A percentile compares a stretch with the other conserved stretches of the same genome.
Conservation (phyloP, 495 filamentous ascomycete species). For the Penicillium robsamsonii region DNA sequence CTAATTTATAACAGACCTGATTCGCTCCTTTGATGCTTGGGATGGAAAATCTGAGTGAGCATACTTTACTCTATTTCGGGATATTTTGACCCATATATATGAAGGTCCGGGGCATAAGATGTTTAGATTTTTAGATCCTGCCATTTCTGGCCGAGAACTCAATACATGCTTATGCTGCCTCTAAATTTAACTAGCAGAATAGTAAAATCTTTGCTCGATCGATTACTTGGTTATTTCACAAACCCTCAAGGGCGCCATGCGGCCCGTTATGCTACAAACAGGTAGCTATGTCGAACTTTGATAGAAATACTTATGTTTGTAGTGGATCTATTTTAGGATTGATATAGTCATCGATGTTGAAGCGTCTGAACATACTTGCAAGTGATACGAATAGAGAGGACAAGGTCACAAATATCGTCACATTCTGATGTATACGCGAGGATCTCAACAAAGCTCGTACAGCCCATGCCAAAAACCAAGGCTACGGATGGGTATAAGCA, state of each 20-base stretch:
- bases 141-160: too few relatives aligned
- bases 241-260: too few relatives aligned
- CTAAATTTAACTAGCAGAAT: not conserved
- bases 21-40: constrained; percentile 41
- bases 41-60: constrained; percentile 21
- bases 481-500: constrained; percentile 19
- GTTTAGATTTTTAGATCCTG: too few relatives aligned
- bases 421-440: not conserved
- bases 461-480: not conserved
- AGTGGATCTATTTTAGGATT: not conserved
- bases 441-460: not conserved
- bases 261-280: not conserved
- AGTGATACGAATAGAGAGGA: not conserved
- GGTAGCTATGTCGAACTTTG: not conserved
- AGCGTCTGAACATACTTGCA: not conserved
- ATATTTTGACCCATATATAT: not conserved
- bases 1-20: constrained; percentile 33
- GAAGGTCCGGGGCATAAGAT: not conserved
- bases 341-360: not conserved
- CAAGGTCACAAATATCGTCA: not conserved
- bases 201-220: not conserved
- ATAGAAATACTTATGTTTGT: too few relatives aligned
- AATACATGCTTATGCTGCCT: not conserved
- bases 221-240: not conserved
- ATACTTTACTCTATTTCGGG: not conserved